Evolutionary conservation across 768 basidiomycete genomes (phyloP), one percentile per base, ranked within the genome.

Genomic region (Auricularia cornea): DNA sequence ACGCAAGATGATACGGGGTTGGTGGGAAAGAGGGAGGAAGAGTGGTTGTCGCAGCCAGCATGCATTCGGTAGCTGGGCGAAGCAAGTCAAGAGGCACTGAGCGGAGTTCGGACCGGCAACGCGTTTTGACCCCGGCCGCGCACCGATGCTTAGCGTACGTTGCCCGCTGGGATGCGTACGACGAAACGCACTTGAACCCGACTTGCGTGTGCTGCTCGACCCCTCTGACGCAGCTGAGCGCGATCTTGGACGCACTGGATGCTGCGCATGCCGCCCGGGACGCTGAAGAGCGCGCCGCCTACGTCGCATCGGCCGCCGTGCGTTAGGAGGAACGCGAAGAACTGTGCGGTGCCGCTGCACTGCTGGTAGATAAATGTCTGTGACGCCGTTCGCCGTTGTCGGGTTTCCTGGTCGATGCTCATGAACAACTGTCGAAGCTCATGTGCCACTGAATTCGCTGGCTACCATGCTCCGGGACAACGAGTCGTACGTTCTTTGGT

Each of bases 301-400:
- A 18, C 20, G 23, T 18, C 6, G 71, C 71, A 0, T 64, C 71
- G 3, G 83, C 86, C 59, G 68, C 83, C 10, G 69, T 71, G 3
- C 72, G 70, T 35, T 66, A 65, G 70, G 67, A 69, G 2, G 83
- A 87, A 66, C 74, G 72, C 62, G 82, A 86, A 67, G 81, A 84
- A 61, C 67, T 86, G 68, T 76, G 80, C 66, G 82, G 83, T 51
- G 81, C 79, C 5, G 82, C 87, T 1, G 66, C 77, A 57, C 70
- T 78, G 60, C 69, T 87, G 44, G 77, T 84, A 18, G 77, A 84
- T 70, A 85, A 83, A 83, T 82, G 86, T 86, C 67, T 41, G 82
- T 35, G 6, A 26, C 1, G 18, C 44, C 12, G 2, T 0, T 1
- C 10, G 11, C 12, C 16, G 23, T 1, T n/a, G n/a, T n/a, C n/a